Base-by-base conservation (phyloP, 306 rosid genomes). In the Comarum palustre region DNA sequence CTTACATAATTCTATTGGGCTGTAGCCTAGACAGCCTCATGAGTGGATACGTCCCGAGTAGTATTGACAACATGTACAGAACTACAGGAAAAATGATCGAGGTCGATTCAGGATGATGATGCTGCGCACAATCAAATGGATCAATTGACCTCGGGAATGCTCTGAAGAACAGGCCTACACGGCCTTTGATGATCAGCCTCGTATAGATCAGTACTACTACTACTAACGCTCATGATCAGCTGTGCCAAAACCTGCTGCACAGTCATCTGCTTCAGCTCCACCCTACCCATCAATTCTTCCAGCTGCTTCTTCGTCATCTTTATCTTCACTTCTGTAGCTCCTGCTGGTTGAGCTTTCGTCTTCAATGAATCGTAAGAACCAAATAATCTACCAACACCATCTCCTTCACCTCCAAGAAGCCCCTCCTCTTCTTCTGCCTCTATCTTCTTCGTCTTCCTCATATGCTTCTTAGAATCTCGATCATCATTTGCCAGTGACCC, bases 291-390 rank as follows among this genome's bases (percentile, higher is more conserved):
- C 75, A 89, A 77, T 71, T 81, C 85, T 71, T 86, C 84, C 75
- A 89, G 24, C 60, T 89, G 88, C 68, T 84, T 92, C 96, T 85
- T 92, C 27, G 93, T 82, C 39, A 92, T 92, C 88, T 86, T 92
- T 67, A 92, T 83, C 86, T 92, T 92, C 70, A 92, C 84, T 83
- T 82, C 90, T 13, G 78, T 83, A 17, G 67, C 59, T 12, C 46
- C 62, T 17, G 58, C 14, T 3, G 5, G 5, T 39, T 41, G 29
- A 52, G 32, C 11, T 15, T 29, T 59, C n/a, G 20, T 6, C 39
- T 31, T 15, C n/a, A 20, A 2, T 13, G 65, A 29, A 59, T 59
- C 65, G 7, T 59, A 59, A 29, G 65, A 73, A 22, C 14, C 48
- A 47, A 13, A 20, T 1, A n/a, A 27, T 1, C 6, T 3, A 8